These are phyloP conservation scores for Colletotrichum chrysophilum DNA, from an alignment of 2,329 filamentous ascomycete species.

Conservation along the genomic window DNA sequence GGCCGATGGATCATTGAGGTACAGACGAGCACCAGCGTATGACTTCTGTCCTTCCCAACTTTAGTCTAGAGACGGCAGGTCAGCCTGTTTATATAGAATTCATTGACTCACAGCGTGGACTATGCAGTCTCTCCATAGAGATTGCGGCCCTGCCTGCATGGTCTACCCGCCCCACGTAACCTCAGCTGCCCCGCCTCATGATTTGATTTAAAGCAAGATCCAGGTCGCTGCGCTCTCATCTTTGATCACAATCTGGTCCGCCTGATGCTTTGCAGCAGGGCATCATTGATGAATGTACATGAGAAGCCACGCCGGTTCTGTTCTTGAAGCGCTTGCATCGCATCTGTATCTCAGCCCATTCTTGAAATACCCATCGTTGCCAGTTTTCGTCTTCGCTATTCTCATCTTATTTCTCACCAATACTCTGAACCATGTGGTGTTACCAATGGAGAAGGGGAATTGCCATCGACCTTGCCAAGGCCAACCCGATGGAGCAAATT, in stretches of 20 bases:
- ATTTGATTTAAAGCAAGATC: not conserved
- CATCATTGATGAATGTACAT: not conserved
- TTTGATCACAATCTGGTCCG: not conserved
- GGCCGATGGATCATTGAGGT: not conserved
- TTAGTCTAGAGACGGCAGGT: not conserved
- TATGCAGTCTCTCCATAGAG: not conserved
- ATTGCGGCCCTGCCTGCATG: not conserved
- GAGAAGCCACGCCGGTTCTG: not conserved
- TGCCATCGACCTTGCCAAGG: accelerated
- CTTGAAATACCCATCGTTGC: not conserved
- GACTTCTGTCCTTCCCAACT: not conserved
- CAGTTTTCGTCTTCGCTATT: not conserved
- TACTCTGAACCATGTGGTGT: accelerated
- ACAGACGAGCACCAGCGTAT: not conserved
- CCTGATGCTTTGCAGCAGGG: no score
- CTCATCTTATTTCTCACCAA: not conserved
- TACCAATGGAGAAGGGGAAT: accelerated
- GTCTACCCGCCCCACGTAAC: not conserved
- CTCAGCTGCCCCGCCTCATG: accelerated
- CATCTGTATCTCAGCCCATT: not conserved
- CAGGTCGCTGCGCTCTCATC: accelerated
- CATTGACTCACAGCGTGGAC: not conserved
- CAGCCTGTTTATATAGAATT: not conserved
- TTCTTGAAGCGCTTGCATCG: not conserved
- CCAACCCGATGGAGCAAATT: accelerated